Evolutionary conservation across 2,329 filamentous ascomycete species (phyloP).

Genomic region (Rasamsonia emersonii): DNA sequence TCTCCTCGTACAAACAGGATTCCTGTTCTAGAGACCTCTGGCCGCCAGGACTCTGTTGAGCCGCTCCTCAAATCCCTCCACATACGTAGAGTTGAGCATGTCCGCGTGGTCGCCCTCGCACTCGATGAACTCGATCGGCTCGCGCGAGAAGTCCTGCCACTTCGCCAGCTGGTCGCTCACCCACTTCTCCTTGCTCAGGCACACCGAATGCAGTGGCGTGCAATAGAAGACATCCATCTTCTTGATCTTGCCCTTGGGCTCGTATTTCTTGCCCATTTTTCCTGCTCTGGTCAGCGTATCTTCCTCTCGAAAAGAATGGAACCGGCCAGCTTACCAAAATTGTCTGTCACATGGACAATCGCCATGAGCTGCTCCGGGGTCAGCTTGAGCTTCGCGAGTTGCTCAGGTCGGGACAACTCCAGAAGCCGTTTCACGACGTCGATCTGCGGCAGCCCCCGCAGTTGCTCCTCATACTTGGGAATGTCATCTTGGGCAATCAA

Average conservation of each 20-base stretch:
- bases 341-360: conserved; percentile 20
- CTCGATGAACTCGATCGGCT: conserved; percentile 17
- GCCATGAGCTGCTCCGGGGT: conserved; percentile 9
- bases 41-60: too few relatives aligned
- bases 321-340: conserved; percentile 12
- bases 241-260: conserved; percentile 27
- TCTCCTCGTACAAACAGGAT: too few relatives aligned
- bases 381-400: conserved; percentile 17
- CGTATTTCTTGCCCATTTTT: conserved; percentile 32
- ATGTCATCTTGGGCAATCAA: conserved; percentile 27
- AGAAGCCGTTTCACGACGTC: background rate
- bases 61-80: conserved; percentile 9
- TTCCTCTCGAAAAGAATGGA: too few relatives aligned
- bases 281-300: conserved; percentile 23
- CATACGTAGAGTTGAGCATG: conserved; percentile 23
- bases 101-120: conserved; percentile 27
- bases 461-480: conserved; percentile 1
- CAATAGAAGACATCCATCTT: conserved; percentile 34
- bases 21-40: too few relatives aligned
- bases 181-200: conserved; percentile 13
- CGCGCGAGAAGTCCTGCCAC: conserved; percentile 22
- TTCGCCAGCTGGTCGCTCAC: conserved; percentile 13
- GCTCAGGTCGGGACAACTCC: background rate
- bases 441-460: conserved; percentile 1
- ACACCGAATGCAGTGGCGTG: conserved; percentile 21